Evolutionary conservation across 2,329 filamentous ascomycete species (phyloP).

Genomic region (Aspergillus sp.): DNA sequence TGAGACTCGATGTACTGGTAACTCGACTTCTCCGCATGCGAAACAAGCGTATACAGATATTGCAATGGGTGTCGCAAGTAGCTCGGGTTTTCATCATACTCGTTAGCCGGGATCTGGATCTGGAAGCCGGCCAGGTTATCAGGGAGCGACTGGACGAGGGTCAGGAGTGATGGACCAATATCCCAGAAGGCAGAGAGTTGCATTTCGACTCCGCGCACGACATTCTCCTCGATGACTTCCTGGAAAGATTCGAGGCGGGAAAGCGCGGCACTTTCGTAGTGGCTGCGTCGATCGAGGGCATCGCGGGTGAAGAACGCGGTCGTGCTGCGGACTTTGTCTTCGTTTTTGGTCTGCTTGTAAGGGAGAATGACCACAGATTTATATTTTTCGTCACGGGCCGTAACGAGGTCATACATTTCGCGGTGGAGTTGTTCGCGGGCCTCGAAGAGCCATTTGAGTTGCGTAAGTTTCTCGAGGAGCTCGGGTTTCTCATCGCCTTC

Average conservation of each 20-base stretch:
- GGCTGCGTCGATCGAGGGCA: slow-evolving; percentile 67
- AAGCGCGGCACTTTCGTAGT: slow-evolving; percentile 70
- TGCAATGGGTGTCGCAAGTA: slow-evolving; percentile 82
- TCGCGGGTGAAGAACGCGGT: slow-evolving; percentile 82
- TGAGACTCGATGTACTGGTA: slow-evolving; percentile 98
- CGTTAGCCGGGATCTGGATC: slow-evolving; percentile 73
- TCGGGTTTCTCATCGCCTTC: slow-evolving; percentile 95
- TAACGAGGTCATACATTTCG: slow-evolving; percentile 79
- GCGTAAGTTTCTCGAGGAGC: slow-evolving; percentile 86
- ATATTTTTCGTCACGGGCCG: slow-evolving; percentile 83
- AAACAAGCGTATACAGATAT: slow-evolving; percentile 82
- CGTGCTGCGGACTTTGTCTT: slow-evolving; percentile 76
- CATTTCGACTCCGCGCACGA: slow-evolving; percentile 82
- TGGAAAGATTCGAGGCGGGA: slow-evolving; percentile 75
- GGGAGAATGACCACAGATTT: slow-evolving; percentile 79
- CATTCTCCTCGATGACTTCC: slow-evolving; percentile 77
- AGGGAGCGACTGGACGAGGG: slow-evolving; percentile 79
- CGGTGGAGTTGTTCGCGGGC: slow-evolving; percentile 84
- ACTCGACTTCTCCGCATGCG: slow-evolving; percentile 86
- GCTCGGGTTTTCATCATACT: slow-evolving; percentile 81
- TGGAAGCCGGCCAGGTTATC: slow-evolving; percentile 57
- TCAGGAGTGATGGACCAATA: slow-evolving; percentile 79
- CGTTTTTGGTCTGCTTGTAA: slow-evolving; percentile 71
- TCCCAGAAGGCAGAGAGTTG: slow-evolving; percentile 98
- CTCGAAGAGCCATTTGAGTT: slow-evolving; percentile 97